A percentile compares a stretch with the other conserved stretches of the same genome.
These are phyloP conservation scores for Mrakiaceae sp. DNA, from an alignment of 1,284 basidiomycete species.

Conservation along the genomic window DNA sequence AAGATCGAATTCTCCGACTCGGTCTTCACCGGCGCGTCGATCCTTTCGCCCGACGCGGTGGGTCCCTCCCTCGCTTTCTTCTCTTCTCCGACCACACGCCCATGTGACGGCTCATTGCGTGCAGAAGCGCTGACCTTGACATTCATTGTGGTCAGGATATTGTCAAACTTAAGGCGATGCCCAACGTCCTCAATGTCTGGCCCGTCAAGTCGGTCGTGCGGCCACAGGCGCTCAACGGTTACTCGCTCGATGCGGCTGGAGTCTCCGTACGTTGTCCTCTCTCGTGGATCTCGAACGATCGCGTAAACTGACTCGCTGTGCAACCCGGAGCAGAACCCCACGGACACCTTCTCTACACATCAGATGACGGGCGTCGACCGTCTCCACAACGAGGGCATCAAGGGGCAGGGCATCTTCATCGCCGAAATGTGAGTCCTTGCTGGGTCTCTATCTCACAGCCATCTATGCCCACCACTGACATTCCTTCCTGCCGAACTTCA, in stretches of 20 bases:
- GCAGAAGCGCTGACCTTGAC: not conserved
- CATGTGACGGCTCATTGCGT: no score
- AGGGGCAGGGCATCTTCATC: conserved; percentile 45
- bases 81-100: no score
- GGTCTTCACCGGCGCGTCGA: conserved; percentile 40
- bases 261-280: not conserved
- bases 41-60: conserved; percentile 22
- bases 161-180: conserved; percentile 20
- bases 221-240: conserved; percentile 23
- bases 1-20: conserved; percentile 24
- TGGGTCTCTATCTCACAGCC: no score
- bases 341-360: conserved; percentile 29
- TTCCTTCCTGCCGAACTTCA: no score
- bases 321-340: conserved; percentile 14
- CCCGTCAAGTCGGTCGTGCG: conserved; percentile 26
- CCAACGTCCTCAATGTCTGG: conserved; percentile 30
- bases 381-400: conserved; percentile 43
- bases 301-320: no score
- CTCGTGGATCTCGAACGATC: no score
- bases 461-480: no score
- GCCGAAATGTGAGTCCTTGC: conserved; percentile 34
- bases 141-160: conserved; percentile 1
- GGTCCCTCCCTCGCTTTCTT: no score
- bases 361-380: conserved; percentile 37
- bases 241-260: not conserved